Conservation (phyloP, 345 rosid genomes). For the Hibiscus tridactylites region DNA sequence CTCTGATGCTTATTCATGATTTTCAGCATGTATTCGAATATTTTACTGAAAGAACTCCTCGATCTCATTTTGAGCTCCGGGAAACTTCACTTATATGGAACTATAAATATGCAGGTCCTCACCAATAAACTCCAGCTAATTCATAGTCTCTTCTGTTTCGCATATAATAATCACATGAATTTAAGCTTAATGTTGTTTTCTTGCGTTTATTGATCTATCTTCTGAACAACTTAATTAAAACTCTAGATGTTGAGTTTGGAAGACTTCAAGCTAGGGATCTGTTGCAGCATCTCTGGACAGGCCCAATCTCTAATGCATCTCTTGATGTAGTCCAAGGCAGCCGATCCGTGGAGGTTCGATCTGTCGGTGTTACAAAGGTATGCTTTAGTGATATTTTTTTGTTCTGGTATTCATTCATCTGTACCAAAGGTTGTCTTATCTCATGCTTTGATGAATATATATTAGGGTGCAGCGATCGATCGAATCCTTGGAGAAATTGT, state of each 20-base stretch:
- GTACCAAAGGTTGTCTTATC: background rate
- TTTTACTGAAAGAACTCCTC: constrained; percentile 56
- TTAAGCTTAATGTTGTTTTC: background rate
- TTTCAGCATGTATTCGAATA: constrained; percentile 54
- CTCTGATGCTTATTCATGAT: constrained; percentile 24
- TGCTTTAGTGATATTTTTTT: background rate
- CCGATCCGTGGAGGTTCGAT: constrained; percentile 53
- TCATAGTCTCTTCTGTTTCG: background rate
- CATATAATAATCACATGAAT: background rate
- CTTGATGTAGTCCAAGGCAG: constrained; percentile 55
- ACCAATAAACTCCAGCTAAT: background rate
- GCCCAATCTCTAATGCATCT: constrained; percentile 54
- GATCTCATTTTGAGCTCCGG: constrained; percentile 50
- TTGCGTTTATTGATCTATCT: background rate
- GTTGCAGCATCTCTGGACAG: constrained; percentile 63
- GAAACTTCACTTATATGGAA: constrained; percentile 59
- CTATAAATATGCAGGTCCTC: constrained; percentile 51
- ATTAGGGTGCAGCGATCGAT: constrained; percentile 55
- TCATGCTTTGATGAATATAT: constrained; percentile 1
- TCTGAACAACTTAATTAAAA: background rate
- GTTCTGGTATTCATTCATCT: background rate
- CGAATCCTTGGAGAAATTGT: constrained; percentile 34
- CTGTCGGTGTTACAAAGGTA: constrained; percentile 59
- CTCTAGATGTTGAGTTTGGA: constrained; percentile 46
- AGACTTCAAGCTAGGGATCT: constrained; percentile 56